Conservation (phyloP, 228 moss, liverwort and hornwort genomes). For the Sphagnum fallax region DNA sequence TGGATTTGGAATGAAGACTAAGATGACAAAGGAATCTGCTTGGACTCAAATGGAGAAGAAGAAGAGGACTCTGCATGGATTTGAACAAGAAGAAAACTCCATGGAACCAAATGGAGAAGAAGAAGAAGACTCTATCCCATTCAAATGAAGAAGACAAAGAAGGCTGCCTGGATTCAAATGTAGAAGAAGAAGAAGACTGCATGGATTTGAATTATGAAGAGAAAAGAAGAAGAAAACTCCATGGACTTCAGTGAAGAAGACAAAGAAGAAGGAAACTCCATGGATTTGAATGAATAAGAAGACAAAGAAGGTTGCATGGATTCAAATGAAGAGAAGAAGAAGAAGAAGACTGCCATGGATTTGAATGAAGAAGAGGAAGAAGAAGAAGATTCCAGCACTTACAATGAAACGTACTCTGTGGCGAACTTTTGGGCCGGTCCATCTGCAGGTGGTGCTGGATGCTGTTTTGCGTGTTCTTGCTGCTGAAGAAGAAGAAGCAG, state of each 20-base stretch:
- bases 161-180: no score
- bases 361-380: neutral
- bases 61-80: no score
- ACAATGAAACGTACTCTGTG: slow-evolving; percentile 43
- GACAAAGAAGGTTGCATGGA: neutral
- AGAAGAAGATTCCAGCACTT: slow-evolving; percentile 5
- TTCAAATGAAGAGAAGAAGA: neutral
- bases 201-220: neutral
- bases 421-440: slow-evolving; percentile 11
- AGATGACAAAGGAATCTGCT: no score
- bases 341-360: neutral
- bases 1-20: neutral
- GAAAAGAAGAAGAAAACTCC: neutral
- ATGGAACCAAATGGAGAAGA: no score
- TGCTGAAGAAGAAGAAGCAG: no score
- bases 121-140: no score
- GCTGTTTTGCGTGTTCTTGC: no score
- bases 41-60: no score
- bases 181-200: no score
- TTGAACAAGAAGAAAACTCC: no score
- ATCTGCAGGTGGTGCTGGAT: slow-evolving; percentile 1
- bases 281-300: neutral
- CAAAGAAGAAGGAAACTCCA: neutral
- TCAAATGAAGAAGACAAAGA: no score
- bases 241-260: neutral